Evolutionary conservation across 2,329 filamentous ascomycete genomes (phyloP), one percentile per base, ranked within the genome.

Genomic region (Dactylellina cionopaga): DNA sequence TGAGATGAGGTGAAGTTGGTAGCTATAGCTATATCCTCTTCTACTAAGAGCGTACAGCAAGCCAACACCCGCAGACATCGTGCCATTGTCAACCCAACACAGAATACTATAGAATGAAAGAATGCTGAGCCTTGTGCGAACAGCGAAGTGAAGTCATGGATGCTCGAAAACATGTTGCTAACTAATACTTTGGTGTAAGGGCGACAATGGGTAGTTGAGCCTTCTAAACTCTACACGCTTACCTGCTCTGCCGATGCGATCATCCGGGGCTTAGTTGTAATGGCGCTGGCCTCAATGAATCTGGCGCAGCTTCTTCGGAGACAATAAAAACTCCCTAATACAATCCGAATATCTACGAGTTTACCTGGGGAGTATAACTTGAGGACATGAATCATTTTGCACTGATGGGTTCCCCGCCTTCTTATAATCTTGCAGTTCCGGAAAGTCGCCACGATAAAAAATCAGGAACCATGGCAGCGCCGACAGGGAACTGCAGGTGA

Each of bases 401-500:
- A 7, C 29, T 15, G 27, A 46, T 22, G 66, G 31, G 17, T 13
- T 51, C 51, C 58, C 55, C 33, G 58, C 51, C 66, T 54, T 71
- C 58, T 71, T 71, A 71, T 71, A 71, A 46, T 43, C n/a, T 35
- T 33, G 25, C 29, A 33, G 44, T 52, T 25, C 33, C 25, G 31
- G 35, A 10, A 9, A 15, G 19, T 35, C 41, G 43, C 39, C 10
- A 39, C 17, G 43, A 59, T 58, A n/a, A n/a, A 43, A 39, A 63
- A 11, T 39, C 17, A 58, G 41, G 49, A 39, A 64, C 49, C 56
- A 70, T 70, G 47, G 54, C 64, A 35, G 66, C 51, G 46, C 27
- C 35, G 44, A 59, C 56, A 58, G 25, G 52, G 56, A 49, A 47
- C 41, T 19, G 22, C n/a, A n/a, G n/a, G n/a, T 49, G 7, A 31